Evolutionary conservation across 2,329 filamentous ascomycete species (phyloP).

Genomic region (Aspergillus sojae): DNA sequence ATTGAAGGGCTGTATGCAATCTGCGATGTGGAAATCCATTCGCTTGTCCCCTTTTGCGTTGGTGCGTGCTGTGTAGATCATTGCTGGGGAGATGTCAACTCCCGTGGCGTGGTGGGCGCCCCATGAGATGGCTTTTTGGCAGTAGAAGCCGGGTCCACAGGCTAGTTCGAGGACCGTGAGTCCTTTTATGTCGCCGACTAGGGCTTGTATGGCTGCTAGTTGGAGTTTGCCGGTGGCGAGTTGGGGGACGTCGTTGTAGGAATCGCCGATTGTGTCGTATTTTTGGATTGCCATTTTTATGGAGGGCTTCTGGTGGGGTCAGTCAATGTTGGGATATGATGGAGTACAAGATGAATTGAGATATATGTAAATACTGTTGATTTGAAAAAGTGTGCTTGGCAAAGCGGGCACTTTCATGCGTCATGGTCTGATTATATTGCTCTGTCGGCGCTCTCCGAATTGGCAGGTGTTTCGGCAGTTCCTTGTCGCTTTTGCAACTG

Average conservation of each 20-base stretch:
- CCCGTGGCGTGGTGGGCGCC: not conserved
- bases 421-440: not conserved
- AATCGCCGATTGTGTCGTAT: slow-evolving; percentile 1
- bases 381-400: not conserved
- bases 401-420: not conserved
- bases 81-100: not conserved
- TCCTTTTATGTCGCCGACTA: not conserved
- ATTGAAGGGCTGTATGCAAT: not conserved
- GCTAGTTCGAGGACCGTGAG: slow-evolving; percentile 4
- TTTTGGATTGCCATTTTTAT: not conserved
- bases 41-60: not conserved
- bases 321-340: not conserved
- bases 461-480: too few species aligned
- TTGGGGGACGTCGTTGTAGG: not conserved
- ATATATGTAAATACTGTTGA: not conserved
- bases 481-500: not conserved
- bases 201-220: not conserved
- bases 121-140: not conserved
- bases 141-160: not conserved
- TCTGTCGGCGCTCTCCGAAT: not conserved
- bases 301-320: too few species aligned
- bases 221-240: not conserved
- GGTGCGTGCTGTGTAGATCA: not conserved
- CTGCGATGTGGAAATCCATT: slow-evolving; percentile 4
- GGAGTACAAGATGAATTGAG: too few species aligned